phyloP scores from a whole-genome alignment of 805 yeast species.

The Candida pini region DNA sequence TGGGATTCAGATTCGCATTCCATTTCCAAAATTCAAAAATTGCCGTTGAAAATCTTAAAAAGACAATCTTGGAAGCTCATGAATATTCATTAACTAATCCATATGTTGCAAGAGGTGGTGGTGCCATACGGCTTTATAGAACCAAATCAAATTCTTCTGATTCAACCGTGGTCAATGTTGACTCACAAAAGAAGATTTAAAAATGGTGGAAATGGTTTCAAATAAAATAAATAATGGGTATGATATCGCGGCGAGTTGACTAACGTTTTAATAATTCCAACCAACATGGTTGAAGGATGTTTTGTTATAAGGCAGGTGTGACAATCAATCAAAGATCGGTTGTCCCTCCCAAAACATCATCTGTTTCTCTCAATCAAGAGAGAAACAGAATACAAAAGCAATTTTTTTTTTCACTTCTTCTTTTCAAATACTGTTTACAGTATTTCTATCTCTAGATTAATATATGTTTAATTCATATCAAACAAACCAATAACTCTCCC shows the following conservation, averaged over 20 bases:
- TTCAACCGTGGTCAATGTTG: constrained; percentile 12
- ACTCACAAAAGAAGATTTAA: constrained; percentile 5
- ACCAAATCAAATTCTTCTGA: constrained; percentile 9
- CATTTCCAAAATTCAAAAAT: constrained; percentile 61
- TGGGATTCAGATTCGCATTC: constrained; percentile 72
- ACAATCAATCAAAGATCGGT: neutral
- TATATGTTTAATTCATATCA: no score
- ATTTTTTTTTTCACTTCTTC: neutral
- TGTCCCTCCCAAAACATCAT: constrained; percentile 1
- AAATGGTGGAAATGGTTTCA: neutral
- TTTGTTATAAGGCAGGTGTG: constrained; percentile 1
- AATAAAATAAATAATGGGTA: constrained; percentile 2
- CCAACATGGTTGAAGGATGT: constrained; percentile 4
- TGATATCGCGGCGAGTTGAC: constrained; percentile 7
- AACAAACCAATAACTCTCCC: no score
- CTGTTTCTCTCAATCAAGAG: no score
- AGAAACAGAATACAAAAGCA: neutral
- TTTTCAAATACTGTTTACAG: no score
- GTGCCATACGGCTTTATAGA: constrained; percentile 32
- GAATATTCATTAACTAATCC: constrained; percentile 52
- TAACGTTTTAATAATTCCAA: constrained; percentile 3
- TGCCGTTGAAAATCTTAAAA: constrained; percentile 51
- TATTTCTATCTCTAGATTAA: no score
- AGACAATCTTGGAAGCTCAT: constrained; percentile 51
- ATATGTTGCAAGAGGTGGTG: constrained; percentile 40